Base-by-base conservation (phyloP, 768 basidiomycete species). In the Collybia nuda region DNA sequence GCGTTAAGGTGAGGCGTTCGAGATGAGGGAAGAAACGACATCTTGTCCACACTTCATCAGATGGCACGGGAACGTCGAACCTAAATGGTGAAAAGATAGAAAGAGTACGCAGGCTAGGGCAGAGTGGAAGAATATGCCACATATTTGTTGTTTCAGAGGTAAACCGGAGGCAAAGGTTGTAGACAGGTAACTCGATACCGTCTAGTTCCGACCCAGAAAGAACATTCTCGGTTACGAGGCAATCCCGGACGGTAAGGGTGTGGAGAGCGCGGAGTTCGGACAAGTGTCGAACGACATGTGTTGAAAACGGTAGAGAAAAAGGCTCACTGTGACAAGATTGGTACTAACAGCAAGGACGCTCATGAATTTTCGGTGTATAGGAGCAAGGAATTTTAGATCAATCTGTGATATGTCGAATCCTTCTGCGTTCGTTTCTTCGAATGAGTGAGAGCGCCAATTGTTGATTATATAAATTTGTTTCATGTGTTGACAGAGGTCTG, bases 51-150 rank as follows among this genome's bases (percentile, higher is more conserved):
- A 63, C 53, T 11, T 44, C 2, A 7, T 40, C 26, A 18, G 55
- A 49, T 2, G 58, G 54, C 6, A 54, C 28, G 1, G 57, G 59
- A 23, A 59, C 57, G 2, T 54, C 46, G 1, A 47, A 53, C 7
- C 52, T 37, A 2, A 58, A 56, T 21, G 47, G 54, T 22, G 52
- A 51, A 2, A 57, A 48, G 2, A 63, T 45, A 15, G 59, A 58
- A 24, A 66, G 45, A 0, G 62, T 62, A 35, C 61, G 62, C n/a
- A 62, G 45, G 15, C 47, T 24, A 3, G 62, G 57, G 44, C 55
- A 66, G 12, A 66, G 52, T 19, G 56, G 47, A 28, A 62, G 58
- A 9, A 48, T 40, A 22, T 56, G 53, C 64, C 64, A 62, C 29
- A 57, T 32, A 11, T 5, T 11, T 6, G 12, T 9, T 32, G 32